Evolutionary conservation across 306 rosid genomes (phyloP).

Genomic region (Styphnolobium japonicum): DNA sequence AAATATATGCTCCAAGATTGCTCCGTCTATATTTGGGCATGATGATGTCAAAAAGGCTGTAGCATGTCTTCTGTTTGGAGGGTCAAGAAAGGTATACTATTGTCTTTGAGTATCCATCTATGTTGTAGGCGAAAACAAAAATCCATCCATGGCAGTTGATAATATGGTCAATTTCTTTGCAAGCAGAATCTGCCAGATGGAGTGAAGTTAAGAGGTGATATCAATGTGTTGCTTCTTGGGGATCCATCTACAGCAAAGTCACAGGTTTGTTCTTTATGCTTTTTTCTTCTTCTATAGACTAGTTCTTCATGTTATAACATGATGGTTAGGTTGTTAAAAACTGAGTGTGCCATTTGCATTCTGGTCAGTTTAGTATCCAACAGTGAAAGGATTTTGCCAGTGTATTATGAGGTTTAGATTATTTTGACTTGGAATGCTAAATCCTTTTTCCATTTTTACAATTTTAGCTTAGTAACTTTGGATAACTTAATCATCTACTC

Average conservation of each 20-base stretch:
- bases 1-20: constrained; percentile 82
- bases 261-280: constrained; percentile 50
- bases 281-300: constrained; percentile 30
- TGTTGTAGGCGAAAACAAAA: not conserved
- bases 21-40: constrained; percentile 97
- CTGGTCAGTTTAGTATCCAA: not conserved
- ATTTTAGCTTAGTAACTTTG: not conserved
- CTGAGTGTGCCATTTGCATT: not conserved
- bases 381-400: not conserved
- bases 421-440: constrained; percentile 9
- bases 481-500: not conserved
- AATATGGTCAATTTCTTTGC: constrained; percentile 23
- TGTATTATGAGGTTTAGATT: not conserved
- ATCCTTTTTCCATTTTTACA: not conserved
- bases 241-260: constrained; percentile 99
- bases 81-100: constrained; percentile 80
- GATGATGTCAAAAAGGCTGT: constrained; percentile 89
- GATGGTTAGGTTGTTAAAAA: constrained; percentile 16
- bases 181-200: constrained; percentile 93
- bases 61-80: constrained; percentile 95
- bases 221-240: constrained; percentile 93
- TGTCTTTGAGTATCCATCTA: not conserved
- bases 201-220: constrained; percentile 94
- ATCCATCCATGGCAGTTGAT: not conserved
- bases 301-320: not conserved